Evolutionary conservation across 306 rosid species (phyloP), one percentile per base, ranked within the genome.

Genomic region (Aeschynomene evenia): DNA sequence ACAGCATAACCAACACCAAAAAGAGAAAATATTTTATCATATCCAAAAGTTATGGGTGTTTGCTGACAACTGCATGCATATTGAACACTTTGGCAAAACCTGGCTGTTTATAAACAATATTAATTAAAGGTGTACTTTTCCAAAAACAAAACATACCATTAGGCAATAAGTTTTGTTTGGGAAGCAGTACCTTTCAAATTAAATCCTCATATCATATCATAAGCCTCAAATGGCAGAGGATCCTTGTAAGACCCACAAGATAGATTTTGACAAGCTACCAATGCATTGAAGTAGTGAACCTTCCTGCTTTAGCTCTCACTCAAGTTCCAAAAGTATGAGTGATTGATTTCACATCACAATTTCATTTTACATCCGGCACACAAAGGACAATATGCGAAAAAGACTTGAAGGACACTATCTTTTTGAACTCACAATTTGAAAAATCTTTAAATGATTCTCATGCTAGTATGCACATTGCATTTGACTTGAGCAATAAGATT

Each of bases 241-340:
- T 51, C n/a, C 51, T 68, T 16, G 14, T 40, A 40, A 1, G 48
- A 15, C 48, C 15, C 15, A 12, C 48, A 40, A 13, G 18, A 40
- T 40, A 40, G n/a, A 13, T 40, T 40, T 40, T 40, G 48, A 13
- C 15, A 16, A 40, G 16, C 48, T 40, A 40, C 15, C 15, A 40
- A 40, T 40, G 48, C 45, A 33, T 33, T 33, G 8, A 10, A 9
- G 45, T 2, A 10, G 15, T 10, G n/a, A 39, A 39, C 12, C 15
- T 39, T 10, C 12, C 45, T 39, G 12, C 13, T 10, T 2, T 39
- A 39, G 45, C 45, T 2, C 18, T 42, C 37, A 53, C 34, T 64
- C 1, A 43, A 14, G 31, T 67, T 37, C 21, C 79, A 74, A 71
- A 43, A 63, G 26, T 58, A 54, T 43, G 72, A 62, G 49, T 42